These are phyloP conservation scores for Rhododendron ovatum DNA, from an alignment of 148 eudicot genomes.

Conservation along the genomic window DNA sequence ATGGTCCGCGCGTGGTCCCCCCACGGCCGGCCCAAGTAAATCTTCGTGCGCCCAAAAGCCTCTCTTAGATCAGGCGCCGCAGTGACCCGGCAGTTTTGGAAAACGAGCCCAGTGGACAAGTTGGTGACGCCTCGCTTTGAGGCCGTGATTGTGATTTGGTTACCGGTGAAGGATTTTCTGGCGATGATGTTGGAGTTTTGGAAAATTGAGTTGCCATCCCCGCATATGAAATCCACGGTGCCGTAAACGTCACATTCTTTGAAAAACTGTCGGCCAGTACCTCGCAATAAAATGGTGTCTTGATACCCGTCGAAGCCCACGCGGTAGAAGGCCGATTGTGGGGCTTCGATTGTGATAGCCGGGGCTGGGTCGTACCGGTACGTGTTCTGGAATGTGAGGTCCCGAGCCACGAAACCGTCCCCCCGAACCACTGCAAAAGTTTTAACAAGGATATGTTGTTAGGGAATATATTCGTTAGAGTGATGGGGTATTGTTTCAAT, in stretches of 20 bases:
- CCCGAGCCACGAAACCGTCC: conserved; percentile 32
- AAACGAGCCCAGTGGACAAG: conserved; percentile 42
- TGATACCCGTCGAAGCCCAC: conserved; percentile 37
- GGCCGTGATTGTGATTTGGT: conserved; percentile 28
- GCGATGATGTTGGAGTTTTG: conserved; percentile 52
- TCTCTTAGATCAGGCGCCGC: neutral
- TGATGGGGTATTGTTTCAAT: neutral
- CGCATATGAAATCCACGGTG: conserved; percentile 57
- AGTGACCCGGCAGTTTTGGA: conserved; percentile 39
- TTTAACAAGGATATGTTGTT: no score
- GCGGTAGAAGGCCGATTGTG: conserved; percentile 31
- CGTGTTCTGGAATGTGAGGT: conserved; percentile 35
- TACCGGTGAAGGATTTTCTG: conserved; percentile 27
- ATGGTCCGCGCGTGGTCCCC: conserved; percentile 50
- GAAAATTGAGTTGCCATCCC: conserved; percentile 61
- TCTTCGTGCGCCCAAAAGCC: neutral
- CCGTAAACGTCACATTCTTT: conserved; percentile 19
- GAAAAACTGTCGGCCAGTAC: conserved; percentile 2
- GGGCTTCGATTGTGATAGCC: conserved; percentile 29
- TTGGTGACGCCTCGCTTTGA: conserved; percentile 58
- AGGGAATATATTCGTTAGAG: no score
- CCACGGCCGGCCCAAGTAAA: conserved; percentile 80
- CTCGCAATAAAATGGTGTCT: conserved; percentile 11
- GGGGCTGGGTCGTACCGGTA: conserved; percentile 36
- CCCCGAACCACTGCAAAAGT: conserved; percentile 23